These are phyloP conservation scores for Cladorrhinum sp. DNA, from an alignment of 2,329 filamentous ascomycete genomes.

Conservation along the genomic window DNA sequence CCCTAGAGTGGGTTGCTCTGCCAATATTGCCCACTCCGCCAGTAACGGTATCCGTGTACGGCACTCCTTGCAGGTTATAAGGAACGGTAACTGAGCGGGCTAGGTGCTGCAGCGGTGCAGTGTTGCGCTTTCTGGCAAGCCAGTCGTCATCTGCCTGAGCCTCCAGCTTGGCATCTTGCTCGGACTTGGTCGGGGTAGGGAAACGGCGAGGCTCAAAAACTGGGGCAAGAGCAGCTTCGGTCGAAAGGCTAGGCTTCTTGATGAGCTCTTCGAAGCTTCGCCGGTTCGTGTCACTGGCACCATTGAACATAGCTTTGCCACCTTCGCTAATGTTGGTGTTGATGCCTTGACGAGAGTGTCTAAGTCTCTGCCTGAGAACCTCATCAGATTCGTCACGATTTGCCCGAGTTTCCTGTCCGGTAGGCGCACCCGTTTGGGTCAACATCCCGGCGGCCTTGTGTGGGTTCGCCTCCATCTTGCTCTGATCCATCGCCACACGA, in stretches of 20 bases:
- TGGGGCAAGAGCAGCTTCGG: conserved; percentile 47
- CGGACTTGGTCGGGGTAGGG: conserved; percentile 20
- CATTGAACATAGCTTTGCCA: conserved; percentile 10
- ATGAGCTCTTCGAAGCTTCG: conserved; percentile 25
- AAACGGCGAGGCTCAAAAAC: conserved; percentile 45
- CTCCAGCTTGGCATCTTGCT: conserved; percentile 16
- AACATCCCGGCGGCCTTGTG: neutral
- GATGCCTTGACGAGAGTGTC: conserved; percentile 7
- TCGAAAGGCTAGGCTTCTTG: conserved; percentile 41
- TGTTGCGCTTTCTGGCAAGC: neutral
- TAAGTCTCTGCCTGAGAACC: conserved; percentile 1
- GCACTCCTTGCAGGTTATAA: neutral
- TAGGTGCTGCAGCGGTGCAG: conserved; percentile 8
- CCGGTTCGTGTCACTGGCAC: neutral
- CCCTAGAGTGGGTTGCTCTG: neutral
- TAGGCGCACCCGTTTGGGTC: conserved; percentile 13
- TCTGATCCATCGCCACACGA: conserved; percentile 30
- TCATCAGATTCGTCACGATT: conserved; percentile 8
- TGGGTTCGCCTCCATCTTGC: conserved; percentile 25
- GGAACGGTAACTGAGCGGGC: conserved; percentile 13
- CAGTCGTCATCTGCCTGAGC: conserved; percentile 4
- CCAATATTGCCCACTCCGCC: neutral
- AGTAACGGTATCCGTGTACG: neutral
- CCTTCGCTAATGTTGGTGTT: conserved; percentile 16
- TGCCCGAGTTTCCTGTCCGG: neutral